phyloP scores from a whole-genome alignment of 2,329 filamentous ascomycete genomes.

The Pseudocercospora fijiensis region DNA sequence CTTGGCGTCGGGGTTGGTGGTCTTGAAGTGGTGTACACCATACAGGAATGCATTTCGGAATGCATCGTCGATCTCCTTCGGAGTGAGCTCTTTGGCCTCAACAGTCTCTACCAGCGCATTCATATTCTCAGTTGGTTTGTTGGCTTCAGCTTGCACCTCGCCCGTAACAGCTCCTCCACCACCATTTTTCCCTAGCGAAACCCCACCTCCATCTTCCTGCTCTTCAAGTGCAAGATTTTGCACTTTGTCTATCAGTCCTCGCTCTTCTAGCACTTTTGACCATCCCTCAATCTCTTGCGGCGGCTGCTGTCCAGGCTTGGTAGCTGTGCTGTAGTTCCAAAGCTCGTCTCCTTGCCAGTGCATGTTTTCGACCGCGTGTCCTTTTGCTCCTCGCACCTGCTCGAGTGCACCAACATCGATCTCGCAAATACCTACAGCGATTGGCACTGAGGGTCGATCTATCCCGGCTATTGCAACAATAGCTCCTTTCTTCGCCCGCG shows the following conservation, averaged over 20 bases:
- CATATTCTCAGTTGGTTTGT: conserved; percentile 11
- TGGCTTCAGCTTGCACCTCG: conserved; percentile 29
- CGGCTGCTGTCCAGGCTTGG: conserved; percentile 53
- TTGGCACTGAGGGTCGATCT: conserved; percentile 59
- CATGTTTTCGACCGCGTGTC: conserved; percentile 63
- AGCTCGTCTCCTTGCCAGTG: conserved; percentile 70
- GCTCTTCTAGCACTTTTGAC: conserved; percentile 40
- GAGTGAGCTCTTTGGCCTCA: conserved; percentile 47
- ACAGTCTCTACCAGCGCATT: conserved; percentile 23
- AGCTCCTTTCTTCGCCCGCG: conserved; percentile 57
- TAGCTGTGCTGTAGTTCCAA: conserved; percentile 62
- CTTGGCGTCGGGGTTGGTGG: conserved; percentile 52
- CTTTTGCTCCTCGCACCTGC: conserved; percentile 60
- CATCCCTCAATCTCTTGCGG: conserved; percentile 57
- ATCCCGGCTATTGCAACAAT: conserved; percentile 64
- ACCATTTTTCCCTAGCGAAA: conserved; percentile 38
- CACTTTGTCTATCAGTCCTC: conserved; percentile 43
- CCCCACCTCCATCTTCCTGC: conserved; percentile 49
- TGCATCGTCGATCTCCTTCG: conserved; percentile 65
- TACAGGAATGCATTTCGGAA: conserved; percentile 66
- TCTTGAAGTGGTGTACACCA: conserved; percentile 60
- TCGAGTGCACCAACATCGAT: conserved; percentile 60
- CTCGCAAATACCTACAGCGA: conserved; percentile 64
- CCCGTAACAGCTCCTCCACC: conserved; percentile 16
- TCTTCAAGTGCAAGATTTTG: conserved; percentile 47